A percentile compares a stretch with the other conserved stretches of the same genome.
These are phyloP conservation scores for Grifola frondosa DNA, from an alignment of 1,284 basidiomycete species.

Conservation along the genomic window DNA sequence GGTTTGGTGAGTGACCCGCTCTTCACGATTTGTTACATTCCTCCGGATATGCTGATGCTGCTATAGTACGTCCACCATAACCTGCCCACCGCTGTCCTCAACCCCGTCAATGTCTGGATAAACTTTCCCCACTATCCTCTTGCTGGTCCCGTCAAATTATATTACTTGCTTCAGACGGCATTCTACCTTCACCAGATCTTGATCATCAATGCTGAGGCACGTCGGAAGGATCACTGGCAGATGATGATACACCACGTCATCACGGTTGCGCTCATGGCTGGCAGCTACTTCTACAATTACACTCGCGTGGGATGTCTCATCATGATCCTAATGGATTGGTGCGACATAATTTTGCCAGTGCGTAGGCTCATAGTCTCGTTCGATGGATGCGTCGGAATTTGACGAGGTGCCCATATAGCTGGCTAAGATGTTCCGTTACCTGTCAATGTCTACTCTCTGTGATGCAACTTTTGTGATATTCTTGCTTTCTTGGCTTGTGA, in stretches of 20 bases:
- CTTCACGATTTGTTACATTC: constrained; percentile 11
- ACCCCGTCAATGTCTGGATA: constrained; percentile 75
- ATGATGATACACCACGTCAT: constrained; percentile 97
- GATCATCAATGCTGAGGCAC: constrained; percentile 91
- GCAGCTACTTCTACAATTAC: constrained; percentile 82
- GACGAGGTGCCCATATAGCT: constrained; percentile 44
- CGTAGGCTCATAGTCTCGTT: constrained; percentile 33
- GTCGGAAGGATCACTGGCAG: constrained; percentile 89
- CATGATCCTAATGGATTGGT: constrained; percentile 91
- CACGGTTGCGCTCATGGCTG: constrained; percentile 76
- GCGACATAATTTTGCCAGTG: constrained; percentile 90
- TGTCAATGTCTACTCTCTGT: constrained; percentile 64
- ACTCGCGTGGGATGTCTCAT: constrained; percentile 88
- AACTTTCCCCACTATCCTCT: constrained; percentile 83
- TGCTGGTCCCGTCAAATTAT: constrained; percentile 81
- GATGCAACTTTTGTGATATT: constrained; percentile 82
- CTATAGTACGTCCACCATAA: constrained; percentile 76
- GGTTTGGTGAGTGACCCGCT: constrained; percentile 72
- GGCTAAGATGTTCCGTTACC: constrained; percentile 93
- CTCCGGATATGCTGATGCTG: constrained; percentile 3
- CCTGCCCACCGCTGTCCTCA: constrained; percentile 67
- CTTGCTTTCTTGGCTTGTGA: constrained; percentile 86
- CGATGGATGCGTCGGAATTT: not conserved
- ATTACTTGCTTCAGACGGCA: constrained; percentile 89
- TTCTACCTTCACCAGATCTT: constrained; percentile 94